phyloP scores from a whole-genome alignment of 257 asterid species.

The Ocimum tenuiflorum region DNA sequence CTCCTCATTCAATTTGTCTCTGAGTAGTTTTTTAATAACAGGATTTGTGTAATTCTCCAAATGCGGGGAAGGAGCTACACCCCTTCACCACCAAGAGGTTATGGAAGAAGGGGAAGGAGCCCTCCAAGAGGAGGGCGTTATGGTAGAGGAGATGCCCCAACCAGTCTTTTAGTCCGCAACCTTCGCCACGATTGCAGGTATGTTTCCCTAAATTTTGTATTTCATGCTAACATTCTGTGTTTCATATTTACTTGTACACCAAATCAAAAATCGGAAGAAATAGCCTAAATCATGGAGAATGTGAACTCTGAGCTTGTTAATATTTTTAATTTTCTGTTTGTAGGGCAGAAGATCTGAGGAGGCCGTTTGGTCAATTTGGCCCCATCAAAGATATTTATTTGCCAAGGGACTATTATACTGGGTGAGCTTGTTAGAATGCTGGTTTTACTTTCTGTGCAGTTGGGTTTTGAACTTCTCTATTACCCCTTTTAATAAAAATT shows the following conservation, averaged over 20 bases:
- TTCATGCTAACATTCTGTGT: no score
- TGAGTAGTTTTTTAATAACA: background rate
- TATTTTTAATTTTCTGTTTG: background rate
- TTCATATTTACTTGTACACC: background rate
- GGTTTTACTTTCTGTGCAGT: background rate
- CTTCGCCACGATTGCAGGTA: slow-evolving; percentile 92
- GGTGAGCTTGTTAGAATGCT: slow-evolving; percentile 51
- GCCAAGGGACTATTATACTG: slow-evolving; percentile 90
- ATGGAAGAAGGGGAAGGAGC: slow-evolving; percentile 74
- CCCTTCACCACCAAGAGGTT: slow-evolving; percentile 93
- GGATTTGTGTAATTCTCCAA: slow-evolving; percentile 6
- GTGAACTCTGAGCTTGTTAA: background rate
- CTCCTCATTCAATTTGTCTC: background rate
- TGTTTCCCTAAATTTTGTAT: background rate
- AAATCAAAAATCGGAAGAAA: background rate
- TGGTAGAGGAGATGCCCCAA: slow-evolving; percentile 63
- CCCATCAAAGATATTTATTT: slow-evolving; percentile 74
- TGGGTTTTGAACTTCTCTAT: background rate
- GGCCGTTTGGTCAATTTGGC: slow-evolving; percentile 86
- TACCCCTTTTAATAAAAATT: background rate
- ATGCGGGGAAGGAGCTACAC: slow-evolving; percentile 95
- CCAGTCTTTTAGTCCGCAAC: slow-evolving; percentile 88
- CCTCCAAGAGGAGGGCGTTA: slow-evolving; percentile 55
- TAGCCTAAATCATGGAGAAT: background rate
- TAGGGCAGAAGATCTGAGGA: slow-evolving; percentile 82